Conservation (phyloP, 2,329 filamentous ascomycete species). For the Aspergillus novofumigatus region DNA sequence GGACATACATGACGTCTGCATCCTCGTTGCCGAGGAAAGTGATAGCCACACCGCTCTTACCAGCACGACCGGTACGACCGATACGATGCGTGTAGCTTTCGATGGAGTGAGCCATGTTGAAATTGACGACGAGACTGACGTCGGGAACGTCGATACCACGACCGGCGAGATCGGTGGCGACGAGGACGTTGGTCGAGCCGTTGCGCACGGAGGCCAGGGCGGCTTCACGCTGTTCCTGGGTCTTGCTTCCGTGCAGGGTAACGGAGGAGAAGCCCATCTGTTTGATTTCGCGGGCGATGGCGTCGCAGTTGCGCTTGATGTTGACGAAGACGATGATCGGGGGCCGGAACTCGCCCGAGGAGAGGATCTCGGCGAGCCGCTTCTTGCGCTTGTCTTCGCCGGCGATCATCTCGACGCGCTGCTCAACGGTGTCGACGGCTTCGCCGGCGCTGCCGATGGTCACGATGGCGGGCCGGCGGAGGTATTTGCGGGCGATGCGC, state of each 20-base stretch:
- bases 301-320: conserved; percentile 98
- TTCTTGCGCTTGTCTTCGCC: conserved; percentile 97
- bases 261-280: conserved; percentile 86
- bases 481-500: conserved; percentile 93
- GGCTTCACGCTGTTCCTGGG: conserved; percentile 94
- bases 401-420: conserved; percentile 84
- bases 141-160: conserved; percentile 97
- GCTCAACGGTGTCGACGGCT: conserved; percentile 95
- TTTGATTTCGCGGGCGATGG: conserved; percentile 89
- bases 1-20: conserved; percentile 71
- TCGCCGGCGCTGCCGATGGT: conserved; percentile 93
- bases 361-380: conserved; percentile 84
- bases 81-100: conserved; percentile 96
- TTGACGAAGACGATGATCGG: conserved; percentile 99
- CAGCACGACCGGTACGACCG: conserved; percentile 93
- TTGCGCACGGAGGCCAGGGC: conserved; percentile 80
- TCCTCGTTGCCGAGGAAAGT: conserved; percentile 94
- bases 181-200: conserved; percentile 78
- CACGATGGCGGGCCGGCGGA: conserved; percentile 86
- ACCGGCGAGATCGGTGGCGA: conserved; percentile 91
- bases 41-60: conserved; percentile 92
- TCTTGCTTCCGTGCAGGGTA: conserved; percentile 92
- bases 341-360: conserved; percentile 71
- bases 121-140: conserved; percentile 92
- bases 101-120: conserved; percentile 94